These are phyloP conservation scores for Ophiostoma sp. DNA, from an alignment of 2,329 filamentous ascomycete genomes.

Conservation along the genomic window DNA sequence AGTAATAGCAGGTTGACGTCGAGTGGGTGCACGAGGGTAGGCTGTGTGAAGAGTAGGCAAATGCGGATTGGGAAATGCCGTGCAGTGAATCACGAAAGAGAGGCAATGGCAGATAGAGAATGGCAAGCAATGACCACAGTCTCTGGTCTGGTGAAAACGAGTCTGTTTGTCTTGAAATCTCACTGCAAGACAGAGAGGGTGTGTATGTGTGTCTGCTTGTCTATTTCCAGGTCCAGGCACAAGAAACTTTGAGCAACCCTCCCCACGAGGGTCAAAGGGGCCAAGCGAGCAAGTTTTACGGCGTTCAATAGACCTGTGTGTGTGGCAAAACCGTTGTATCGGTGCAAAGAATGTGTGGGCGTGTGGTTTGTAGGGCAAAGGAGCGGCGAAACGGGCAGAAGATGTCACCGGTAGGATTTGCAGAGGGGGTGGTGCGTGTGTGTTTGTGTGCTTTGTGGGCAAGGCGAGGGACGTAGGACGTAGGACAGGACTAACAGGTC, in stretches of 20 bases:
- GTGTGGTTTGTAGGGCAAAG: slow-evolving; percentile 9
- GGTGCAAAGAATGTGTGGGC: background rate
- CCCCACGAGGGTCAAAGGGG: background rate
- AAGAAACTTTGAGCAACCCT: slow-evolving; percentile 7
- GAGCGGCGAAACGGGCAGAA: background rate
- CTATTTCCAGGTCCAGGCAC: slow-evolving; percentile 1
- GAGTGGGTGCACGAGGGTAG: background rate
- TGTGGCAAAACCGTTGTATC: slow-evolving; percentile 13
- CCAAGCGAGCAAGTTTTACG: background rate
- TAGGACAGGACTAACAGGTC: slow-evolving; percentile 23
- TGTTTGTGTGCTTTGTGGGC: background rate
- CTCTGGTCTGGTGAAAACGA: background rate
- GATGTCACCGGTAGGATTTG: background rate
- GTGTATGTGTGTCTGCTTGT: background rate
- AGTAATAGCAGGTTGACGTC: background rate
- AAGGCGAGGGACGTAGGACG: slow-evolving; percentile 5
- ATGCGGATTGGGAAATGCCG: background rate
- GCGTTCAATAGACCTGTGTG: background rate
- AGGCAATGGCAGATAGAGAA: background rate
- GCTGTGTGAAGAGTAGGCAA: background rate
- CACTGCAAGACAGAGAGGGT: background rate
- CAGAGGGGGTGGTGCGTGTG: background rate
- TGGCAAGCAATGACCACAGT: background rate
- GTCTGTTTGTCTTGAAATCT: background rate
- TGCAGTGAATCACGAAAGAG: background rate